Evolutionary conservation across 2,329 filamentous ascomycete species (phyloP).

Genomic region (Annulohypoxylon truncatum): DNA sequence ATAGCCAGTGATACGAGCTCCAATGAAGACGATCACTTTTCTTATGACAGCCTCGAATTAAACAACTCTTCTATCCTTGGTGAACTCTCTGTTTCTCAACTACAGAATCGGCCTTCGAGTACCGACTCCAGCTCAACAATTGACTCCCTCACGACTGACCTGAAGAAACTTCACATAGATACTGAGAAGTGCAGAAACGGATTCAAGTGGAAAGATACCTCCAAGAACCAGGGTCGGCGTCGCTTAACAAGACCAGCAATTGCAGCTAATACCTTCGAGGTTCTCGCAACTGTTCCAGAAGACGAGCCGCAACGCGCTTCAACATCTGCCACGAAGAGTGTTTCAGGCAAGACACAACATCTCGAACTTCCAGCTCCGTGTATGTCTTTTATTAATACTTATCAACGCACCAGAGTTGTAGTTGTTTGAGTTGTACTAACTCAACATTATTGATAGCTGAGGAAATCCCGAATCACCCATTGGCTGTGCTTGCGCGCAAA

Average conservation of each 20-base stretch:
- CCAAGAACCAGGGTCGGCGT: slow-evolving; percentile 39
- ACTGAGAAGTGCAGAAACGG: slow-evolving; percentile 22
- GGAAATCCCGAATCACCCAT: slow-evolving; percentile 45
- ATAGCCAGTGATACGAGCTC: slow-evolving; percentile 46
- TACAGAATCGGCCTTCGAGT: slow-evolving; percentile 46
- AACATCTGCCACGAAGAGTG: slow-evolving; percentile 25
- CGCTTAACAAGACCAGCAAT: slow-evolving; percentile 44
- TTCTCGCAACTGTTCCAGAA: slow-evolving; percentile 48
- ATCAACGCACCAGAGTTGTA: neutral
- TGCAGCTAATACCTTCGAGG: slow-evolving; percentile 46
- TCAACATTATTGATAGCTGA: slow-evolving; percentile 37
- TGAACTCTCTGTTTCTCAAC: slow-evolving; percentile 47
- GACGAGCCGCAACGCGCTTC: slow-evolving; percentile 40
- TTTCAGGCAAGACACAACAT: slow-evolving; percentile 33
- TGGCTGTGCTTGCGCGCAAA: slow-evolving; percentile 45
- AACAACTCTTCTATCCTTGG: slow-evolving; percentile 43
- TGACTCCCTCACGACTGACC: slow-evolving; percentile 50
- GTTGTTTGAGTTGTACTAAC: slow-evolving; percentile 23
- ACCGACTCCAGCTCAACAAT: slow-evolving; percentile 38
- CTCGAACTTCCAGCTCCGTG: slow-evolving; percentile 45
- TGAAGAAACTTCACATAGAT: slow-evolving; percentile 50
- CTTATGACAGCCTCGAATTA: slow-evolving; percentile 26
- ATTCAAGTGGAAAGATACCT: slow-evolving; percentile 27
- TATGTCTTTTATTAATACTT: slow-evolving; percentile 25
- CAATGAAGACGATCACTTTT: slow-evolving; percentile 40